A percentile compares a stretch with the other conserved stretches of the same genome.
Conservation (phyloP, 1,284 basidiomycete species). For the Trichosporon sp. region DNA sequence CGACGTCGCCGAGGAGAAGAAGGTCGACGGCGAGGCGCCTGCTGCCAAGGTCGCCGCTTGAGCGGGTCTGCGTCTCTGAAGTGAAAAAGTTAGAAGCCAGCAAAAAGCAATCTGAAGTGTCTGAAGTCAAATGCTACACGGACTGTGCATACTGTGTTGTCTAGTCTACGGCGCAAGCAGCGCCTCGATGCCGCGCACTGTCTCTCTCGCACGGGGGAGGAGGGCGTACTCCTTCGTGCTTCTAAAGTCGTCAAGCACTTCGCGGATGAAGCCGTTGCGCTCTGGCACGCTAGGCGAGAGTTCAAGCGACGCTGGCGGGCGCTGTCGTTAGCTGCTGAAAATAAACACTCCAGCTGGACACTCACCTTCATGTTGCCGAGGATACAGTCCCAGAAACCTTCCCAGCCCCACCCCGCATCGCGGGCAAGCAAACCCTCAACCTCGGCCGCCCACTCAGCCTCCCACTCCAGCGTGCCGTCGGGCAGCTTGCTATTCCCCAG, state of each 20-base stretch:
- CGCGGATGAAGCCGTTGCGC: conserved; percentile 35
- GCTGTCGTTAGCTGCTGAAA: conserved; percentile 27
- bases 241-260: conserved; percentile 39
- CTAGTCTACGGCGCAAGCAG: conserved; percentile 16
- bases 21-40: not conserved
- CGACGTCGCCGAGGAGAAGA: conserved; percentile 1
- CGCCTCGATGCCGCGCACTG: conserved; percentile 38
- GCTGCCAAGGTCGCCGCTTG: not conserved
- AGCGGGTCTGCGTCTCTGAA: not conserved
- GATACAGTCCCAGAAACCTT: conserved; percentile 52
- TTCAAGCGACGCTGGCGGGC: conserved; percentile 33
- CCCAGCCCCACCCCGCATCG: conserved; percentile 60
- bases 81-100: not conserved
- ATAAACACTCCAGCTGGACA: not conserved
- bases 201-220: conserved; percentile 31
- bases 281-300: conserved; percentile 36
- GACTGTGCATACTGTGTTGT: conserved; percentile 15
- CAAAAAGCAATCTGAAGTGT: not conserved
- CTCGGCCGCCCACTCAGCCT: conserved; percentile 57
- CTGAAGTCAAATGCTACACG: not conserved
- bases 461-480: conserved; percentile 45
- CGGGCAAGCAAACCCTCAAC: conserved; percentile 58
- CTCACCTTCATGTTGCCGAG: conserved; percentile 46
- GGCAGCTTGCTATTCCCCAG: conserved; percentile 19
- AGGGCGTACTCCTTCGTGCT: conserved; percentile 39